Conservation (phyloP, 2,329 filamentous ascomycete genomes). For the Calonectria pteridis region DNA sequence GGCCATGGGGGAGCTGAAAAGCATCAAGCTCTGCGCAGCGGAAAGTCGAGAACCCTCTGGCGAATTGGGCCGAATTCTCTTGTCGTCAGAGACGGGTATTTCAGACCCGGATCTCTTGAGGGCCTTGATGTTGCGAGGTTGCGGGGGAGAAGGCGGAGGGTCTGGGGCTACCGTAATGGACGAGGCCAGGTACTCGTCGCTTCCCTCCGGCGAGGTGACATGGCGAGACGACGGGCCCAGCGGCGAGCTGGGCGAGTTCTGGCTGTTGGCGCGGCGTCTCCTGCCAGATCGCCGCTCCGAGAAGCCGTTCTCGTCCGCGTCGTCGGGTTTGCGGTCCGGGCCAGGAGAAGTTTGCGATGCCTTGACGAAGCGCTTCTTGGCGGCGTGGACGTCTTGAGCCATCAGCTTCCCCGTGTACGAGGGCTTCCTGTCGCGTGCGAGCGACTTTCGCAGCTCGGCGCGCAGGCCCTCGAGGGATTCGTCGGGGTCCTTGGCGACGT, state of each 20-base stretch:
- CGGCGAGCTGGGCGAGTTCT: slow-evolving; percentile 37
- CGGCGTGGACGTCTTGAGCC: slow-evolving; percentile 46
- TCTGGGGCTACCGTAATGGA: slow-evolving; percentile 45
- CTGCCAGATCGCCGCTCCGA: slow-evolving; percentile 39
- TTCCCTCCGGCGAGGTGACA: slow-evolving; percentile 39
- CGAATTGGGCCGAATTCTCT: slow-evolving; percentile 41
- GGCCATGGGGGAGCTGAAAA: slow-evolving; percentile 46
- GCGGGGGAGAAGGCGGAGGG: slow-evolving; percentile 39
- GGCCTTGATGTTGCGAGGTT: slow-evolving; percentile 39
- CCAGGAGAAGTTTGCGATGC: slow-evolving; percentile 36
- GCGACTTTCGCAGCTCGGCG: slow-evolving; percentile 42
- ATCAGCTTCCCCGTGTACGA: slow-evolving; percentile 47
- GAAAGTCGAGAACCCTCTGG: slow-evolving; percentile 45
- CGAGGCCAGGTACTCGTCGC: slow-evolving; percentile 42
- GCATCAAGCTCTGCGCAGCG: slow-evolving; percentile 45
- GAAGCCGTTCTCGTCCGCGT: slow-evolving; percentile 30
- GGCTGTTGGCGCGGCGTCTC: slow-evolving; percentile 35
- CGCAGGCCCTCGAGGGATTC: slow-evolving; percentile 44
- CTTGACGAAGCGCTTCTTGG: slow-evolving; percentile 45
- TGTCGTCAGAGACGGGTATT: slow-evolving; percentile 38
- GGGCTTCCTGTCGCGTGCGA: slow-evolving; percentile 45
- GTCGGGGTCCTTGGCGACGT: slow-evolving; percentile 42
- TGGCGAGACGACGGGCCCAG: slow-evolving; percentile 32
- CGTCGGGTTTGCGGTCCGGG: slow-evolving; percentile 33
- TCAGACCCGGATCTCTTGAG: slow-evolving; percentile 38